These are phyloP conservation scores for Posidonia oceanica DNA, from an alignment of 116 monocot species.

Conservation along the genomic window DNA sequence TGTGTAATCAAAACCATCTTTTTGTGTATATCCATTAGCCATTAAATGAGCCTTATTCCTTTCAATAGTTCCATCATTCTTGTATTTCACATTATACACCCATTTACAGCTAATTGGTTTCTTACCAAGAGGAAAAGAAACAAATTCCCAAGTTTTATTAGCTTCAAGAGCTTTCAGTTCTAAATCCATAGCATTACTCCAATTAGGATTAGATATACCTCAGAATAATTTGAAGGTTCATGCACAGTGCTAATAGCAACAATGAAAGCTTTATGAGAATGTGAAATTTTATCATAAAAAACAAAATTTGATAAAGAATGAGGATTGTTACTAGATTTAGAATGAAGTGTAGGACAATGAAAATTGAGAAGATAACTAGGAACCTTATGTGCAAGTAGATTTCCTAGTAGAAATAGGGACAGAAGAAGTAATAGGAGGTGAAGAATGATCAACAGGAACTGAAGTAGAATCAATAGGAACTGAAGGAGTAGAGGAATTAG, in stretches of 20 bases:
- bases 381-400: too few relatives aligned
- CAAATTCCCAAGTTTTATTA: neutral
- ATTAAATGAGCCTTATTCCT: neutral
- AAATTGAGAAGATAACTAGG: too few relatives aligned
- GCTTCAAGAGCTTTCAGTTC: neutral
- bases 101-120: conserved; percentile 7
- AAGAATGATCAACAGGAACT: too few relatives aligned
- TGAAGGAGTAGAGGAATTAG: neutral
- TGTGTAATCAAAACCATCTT: conserved; percentile 4
- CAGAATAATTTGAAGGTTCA: neutral
- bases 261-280: neutral
- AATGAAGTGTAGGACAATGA: too few relatives aligned
- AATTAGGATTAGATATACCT: neutral
- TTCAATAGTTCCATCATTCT: neutral
- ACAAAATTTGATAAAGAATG: neutral
- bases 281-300: neutral
- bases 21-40: conserved; percentile 1
- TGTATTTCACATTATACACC: neutral
- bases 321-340: too few relatives aligned
- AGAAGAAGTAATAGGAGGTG: too few relatives aligned
- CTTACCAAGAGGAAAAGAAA: neutral
- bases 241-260: neutral
- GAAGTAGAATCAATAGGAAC: too few relatives aligned
- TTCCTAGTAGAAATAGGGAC: too few relatives aligned
- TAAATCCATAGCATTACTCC: neutral